Conservation (phyloP, 768 basidiomycete genomes). For the Sutorius australiensis region DNA sequence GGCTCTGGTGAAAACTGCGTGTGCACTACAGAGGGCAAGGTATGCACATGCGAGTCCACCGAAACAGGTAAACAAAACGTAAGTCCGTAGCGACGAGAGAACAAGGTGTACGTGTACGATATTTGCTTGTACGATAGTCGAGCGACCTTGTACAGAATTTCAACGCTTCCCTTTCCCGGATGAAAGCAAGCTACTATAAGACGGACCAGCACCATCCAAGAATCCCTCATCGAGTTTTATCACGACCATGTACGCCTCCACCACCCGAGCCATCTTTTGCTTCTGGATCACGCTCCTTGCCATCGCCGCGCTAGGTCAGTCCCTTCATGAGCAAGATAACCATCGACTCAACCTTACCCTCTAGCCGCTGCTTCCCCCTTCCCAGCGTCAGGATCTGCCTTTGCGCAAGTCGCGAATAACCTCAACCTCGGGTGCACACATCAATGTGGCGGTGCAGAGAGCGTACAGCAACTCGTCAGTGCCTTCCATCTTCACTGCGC, state of each 20-base stretch:
- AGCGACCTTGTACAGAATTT: slow-evolving; percentile 9
- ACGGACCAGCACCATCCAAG: not conserved
- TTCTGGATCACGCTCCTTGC: slow-evolving; percentile 22
- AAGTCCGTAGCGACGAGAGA: slow-evolving; percentile 2
- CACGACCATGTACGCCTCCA: slow-evolving; percentile 13
- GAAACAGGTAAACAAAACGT: slow-evolving; percentile 9
- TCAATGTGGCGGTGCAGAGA: slow-evolving; percentile 19
- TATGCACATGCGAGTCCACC: slow-evolving; percentile 14
- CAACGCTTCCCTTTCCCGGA: slow-evolving; percentile 9
- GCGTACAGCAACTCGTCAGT: slow-evolving; percentile 23
- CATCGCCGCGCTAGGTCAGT: slow-evolving; percentile 20
- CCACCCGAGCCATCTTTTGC: slow-evolving; percentile 14
- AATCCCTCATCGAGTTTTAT: no score
- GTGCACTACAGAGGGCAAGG: slow-evolving; percentile 14
- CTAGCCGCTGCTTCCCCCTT: slow-evolving; percentile 23
- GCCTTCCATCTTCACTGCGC: not conserved
- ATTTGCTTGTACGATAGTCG: slow-evolving; percentile 3
- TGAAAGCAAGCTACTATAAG: slow-evolving; percentile 11
- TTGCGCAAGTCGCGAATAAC: slow-evolving; percentile 22
- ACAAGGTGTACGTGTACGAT: not conserved
- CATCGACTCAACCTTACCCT: not conserved
- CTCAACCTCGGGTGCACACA: slow-evolving; percentile 22
- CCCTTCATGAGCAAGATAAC: no score
- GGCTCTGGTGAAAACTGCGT: slow-evolving; percentile 16
- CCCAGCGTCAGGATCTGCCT: slow-evolving; percentile 12